Evolutionary conservation across 2,329 filamentous ascomycete species (phyloP).

Genomic region (Penicillium sp.): DNA sequence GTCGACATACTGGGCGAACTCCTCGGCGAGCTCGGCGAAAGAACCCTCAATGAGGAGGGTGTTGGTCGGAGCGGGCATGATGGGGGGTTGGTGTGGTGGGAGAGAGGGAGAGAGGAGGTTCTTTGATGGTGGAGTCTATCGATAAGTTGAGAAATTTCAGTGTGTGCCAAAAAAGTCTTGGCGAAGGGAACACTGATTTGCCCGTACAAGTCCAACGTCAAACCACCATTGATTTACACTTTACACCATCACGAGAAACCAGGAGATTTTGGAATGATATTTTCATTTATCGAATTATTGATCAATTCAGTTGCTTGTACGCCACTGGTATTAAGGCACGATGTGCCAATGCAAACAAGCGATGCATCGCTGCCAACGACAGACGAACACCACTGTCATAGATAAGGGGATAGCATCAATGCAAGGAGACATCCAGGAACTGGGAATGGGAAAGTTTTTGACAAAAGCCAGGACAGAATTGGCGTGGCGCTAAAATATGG

Average conservation of each 20-base stretch:
- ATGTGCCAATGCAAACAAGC: constrained; percentile 3
- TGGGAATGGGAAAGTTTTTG: constrained; percentile 15
- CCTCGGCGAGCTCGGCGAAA: constrained; percentile 88
- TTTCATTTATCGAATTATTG: not conserved
- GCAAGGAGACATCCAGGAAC: constrained; percentile 10
- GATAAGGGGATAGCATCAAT: constrained; percentile 18
- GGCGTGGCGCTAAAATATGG: constrained; percentile 19
- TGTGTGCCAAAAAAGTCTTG: constrained; percentile 44
- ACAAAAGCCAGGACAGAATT: constrained; percentile 5
- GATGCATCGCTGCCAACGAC: constrained; percentile 11
- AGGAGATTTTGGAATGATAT: not conserved
- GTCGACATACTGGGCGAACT: constrained; percentile 94
- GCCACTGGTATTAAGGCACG: constrained; percentile 2
- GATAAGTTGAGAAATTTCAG: constrained; percentile 43
- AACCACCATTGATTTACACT: not conserved
- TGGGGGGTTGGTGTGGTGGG: constrained; percentile 19
- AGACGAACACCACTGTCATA: constrained; percentile 20
- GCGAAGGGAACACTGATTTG: constrained; percentile 27
- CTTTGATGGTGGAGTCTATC: constrained; percentile 38
- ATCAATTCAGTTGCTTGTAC: not conserved
- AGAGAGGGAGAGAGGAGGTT: constrained; percentile 20
- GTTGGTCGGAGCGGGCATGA: constrained; percentile 61
- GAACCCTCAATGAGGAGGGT: constrained; percentile 80
- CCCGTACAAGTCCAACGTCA: not conserved
- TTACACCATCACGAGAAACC: not conserved